Evolutionary conservation across 257 asterid genomes (phyloP), one percentile per base, ranked within the genome.

Genomic region (Solanum bulbocastanum): DNA sequence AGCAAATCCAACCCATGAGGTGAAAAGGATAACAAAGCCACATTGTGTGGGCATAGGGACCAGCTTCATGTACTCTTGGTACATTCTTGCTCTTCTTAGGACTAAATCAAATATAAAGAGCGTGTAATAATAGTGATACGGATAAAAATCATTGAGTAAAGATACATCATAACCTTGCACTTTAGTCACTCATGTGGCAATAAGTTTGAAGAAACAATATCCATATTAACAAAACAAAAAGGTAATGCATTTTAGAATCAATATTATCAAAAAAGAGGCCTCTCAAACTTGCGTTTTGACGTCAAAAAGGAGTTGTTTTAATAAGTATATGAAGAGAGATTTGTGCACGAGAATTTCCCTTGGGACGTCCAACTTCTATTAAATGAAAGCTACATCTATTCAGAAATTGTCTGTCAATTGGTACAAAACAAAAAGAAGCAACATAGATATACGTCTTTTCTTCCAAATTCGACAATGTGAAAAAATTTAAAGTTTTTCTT

Each of bases 1-100:
- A 68, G 94, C 98, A 71, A 96, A 81, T 35, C 92, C 99, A 7
- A 73, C 87, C 99, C 98, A 96, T 15, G 97, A 92, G 33, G 88
- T 92, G 78, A 83, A 94, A 27, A 98, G 97, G 75, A 95, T 89
- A 16, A 91, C 44, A 2, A 95, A 88, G 87, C 93, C 91, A 10
- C 91, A 92, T 6, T 4, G 90, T 4, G 90, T 68, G 36, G 98
- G 98, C 36, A 95, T 23, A 1, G 93, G 95, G 71, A 96, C 91
- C 89, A 60, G 68, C 89, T 92, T 91, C 98, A 93, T 93, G 89
- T 91, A 93, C 42, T 93, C 93, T 83, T 92, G 94, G 86, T 93
- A 93, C 83, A 65, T 82, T 42, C 86, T 83, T 30, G 98, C 96
- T 83, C 89, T 91, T 89, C 91, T 90, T 46, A 91, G 86, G 81